Percentiles rank a stretch among this genome's conserved stretches.
Evolutionary conservation across 257 asterid genomes (phyloP).

Genomic region (Henckelia pumila): DNA sequence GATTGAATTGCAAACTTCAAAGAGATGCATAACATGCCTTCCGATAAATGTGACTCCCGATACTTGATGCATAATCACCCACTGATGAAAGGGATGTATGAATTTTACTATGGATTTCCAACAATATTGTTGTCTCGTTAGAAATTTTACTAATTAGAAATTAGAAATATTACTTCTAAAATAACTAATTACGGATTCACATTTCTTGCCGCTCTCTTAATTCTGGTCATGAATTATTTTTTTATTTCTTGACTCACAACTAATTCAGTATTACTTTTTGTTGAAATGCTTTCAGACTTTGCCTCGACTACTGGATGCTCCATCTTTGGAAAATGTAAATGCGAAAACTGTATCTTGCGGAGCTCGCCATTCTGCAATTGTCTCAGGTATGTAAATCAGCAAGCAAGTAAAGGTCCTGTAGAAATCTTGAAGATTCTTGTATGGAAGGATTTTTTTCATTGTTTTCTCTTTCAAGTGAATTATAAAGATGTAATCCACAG

Average conservation of each 20-base stretch:
- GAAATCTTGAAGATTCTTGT: not conserved
- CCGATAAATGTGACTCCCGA: not conserved
- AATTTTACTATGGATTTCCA: not conserved
- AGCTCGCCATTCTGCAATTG: constrained; percentile 89
- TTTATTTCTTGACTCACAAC: constrained; percentile 5
- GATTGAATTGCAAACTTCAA: constrained; percentile 8
- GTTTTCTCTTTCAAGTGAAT: not conserved
- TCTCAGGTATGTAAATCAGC: constrained; percentile 54
- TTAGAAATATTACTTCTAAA: not conserved
- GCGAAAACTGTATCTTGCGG: constrained; percentile 84
- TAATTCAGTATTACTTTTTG: constrained; percentile 3
- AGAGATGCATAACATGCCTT: not conserved
- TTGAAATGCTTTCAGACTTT: constrained; percentile 49
- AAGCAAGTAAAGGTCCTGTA: not conserved
- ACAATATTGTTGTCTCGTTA: not conserved
- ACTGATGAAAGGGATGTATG: not conserved
- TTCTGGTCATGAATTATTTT: constrained; percentile 4
- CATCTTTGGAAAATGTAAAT: constrained; percentile 73
- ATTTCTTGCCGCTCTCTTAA: constrained; percentile 3
- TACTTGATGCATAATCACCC: constrained; percentile 1
- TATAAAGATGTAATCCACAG: not conserved
- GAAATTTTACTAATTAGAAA: not conserved
- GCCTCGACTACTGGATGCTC: constrained; percentile 86
- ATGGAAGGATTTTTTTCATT: not conserved
- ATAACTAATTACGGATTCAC: not conserved